Conservation (phyloP, 306 rosid genomes). For the Prosopis cineraria region DNA sequence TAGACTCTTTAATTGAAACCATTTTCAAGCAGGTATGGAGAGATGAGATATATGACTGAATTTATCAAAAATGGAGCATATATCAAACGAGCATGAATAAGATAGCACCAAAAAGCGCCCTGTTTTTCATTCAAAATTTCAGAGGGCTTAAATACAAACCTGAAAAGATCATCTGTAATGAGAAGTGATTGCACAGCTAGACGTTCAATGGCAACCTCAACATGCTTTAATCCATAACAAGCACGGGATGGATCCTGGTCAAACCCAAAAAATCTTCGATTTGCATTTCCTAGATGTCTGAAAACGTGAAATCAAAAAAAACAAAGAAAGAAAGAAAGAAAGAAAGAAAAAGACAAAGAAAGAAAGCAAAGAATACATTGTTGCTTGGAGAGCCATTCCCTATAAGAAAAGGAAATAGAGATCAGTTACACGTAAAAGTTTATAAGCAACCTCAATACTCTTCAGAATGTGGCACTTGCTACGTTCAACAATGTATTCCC, state of each 20-base stretch:
- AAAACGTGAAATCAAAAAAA: conserved; percentile 26
- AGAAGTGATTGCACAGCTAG: conserved; percentile 90
- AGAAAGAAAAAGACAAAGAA: too few species aligned
- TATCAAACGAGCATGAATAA: conserved; percentile 6
- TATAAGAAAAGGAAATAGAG: neutral
- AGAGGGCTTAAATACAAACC: conserved; percentile 48
- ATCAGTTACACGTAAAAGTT: neutral
- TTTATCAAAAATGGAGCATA: conserved; percentile 23
- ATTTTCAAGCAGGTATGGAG: conserved; percentile 7
- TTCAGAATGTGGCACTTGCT: neutral
- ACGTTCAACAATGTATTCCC: neutral
- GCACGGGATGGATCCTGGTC: conserved; percentile 84
- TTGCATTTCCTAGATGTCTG: conserved; percentile 31
- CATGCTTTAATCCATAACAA: conserved; percentile 93
- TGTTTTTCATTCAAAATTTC: conserved; percentile 6
- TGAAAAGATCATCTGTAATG: conserved; percentile 87
- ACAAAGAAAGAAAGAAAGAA: too few species aligned
- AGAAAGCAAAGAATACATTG: neutral
- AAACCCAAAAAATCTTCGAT: conserved; percentile 24
- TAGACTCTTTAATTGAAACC: conserved; percentile 16
- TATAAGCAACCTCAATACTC: neutral
- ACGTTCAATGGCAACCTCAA: conserved; percentile 95
- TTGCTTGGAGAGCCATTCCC: conserved; percentile 16
- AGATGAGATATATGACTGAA: neutral
- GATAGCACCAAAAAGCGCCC: conserved; percentile 11